Base-by-base conservation (phyloP, 352 stramenopile species). In the Phytophthora megakarya region DNA sequence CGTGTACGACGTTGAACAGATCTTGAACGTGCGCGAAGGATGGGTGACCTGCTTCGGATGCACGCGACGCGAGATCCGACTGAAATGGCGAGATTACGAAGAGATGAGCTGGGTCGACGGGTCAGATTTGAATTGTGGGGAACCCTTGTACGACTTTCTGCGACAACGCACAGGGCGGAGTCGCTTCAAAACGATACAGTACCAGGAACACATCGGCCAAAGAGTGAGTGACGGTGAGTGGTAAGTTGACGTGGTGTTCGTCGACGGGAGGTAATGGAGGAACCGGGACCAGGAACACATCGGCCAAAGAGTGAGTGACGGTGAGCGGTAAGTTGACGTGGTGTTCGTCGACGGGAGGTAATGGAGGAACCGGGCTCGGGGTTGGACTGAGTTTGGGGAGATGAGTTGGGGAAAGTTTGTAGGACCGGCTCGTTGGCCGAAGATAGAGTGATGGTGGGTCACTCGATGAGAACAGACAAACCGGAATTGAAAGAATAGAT, bases 1-100 rank as follows among this genome's bases (percentile, higher is more conserved):
- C 40, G 47, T 64, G n/a, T 62, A 33, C 26, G 52, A 65, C 8
- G 45, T 51, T 5, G 44, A 63, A 10, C 7, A n/a, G 32, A 72
- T 72, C 6, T 15, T 55, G 9, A 61, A 67, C 23, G 7, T 39
- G 10, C 52, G 67, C 26, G 26, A 59, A 1, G 25, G 38, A 23
- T 15, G 35, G 1, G 35, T 25, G 0, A 42, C 50, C 0, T 5
- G 38, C 4, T 49, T 40, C 25, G 50, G 38, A 1, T 26, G 38
- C 0, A 5, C 19, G 10, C 35, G 21, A 39, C 54, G 43, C 11
- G 54, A 62, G 30, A 54, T 55, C n/a, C n/a, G n/a, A n/a, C n/a
- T 18, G 11, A 35, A n/a, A 16, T 48, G 8, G 30, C 33, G n/a
- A 44, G 28, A 44, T 49, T 49, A 16, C 30, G n/a, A n/a, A n/a